Base-by-base conservation (phyloP, 371 early-diverging fungal species). In the Batkoa obscura region DNA sequence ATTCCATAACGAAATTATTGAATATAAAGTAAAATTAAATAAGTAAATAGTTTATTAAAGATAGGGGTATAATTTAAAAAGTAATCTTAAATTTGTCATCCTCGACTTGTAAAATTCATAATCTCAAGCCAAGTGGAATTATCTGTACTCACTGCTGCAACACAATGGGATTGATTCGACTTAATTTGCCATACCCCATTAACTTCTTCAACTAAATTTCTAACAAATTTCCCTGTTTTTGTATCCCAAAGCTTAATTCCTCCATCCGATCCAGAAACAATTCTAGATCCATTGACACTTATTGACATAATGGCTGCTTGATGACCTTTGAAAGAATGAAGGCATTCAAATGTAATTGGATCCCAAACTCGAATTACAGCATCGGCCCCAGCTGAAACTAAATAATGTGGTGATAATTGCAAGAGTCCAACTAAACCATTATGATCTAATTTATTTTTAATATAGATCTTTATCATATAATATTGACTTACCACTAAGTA, bases 301-400 rank as follows among this genome's bases (percentile, higher is more conserved):
- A 96, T 88, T 55, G 92, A 93, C 0, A 94, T 96, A 50, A 96
- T 93, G 17, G 96, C 90, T 1, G 80, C 84, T 12, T 72, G 52
- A 62, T 90, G 88, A 1, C 75, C 80, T 6, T 72, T 71, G 31
- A 91, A 69, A 9, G 78, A 73, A 34, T 77, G 75, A 34, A 72
- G 59, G 60, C 84, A 84, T 23, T 74, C 72, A 6, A 86, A 84
- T 13, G 79, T 75, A 17, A 67, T 68, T 6, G 88, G 80, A 34
- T 78, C 76, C 99, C 99, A 99, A 17, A 99, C 80, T 1, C 94
- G 79, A n/a, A 94, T 76, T 5, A 88, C 83, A 10, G 86, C 72
- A 62, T 99, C 99, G 2, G 97, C 98, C n/a, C 93, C 86, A 3
- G 92, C 96, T 43, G 85, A 93, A 0, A 94, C 88, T 13, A 96